Base-by-base conservation (phyloP, 2,329 filamentous ascomycete species). In the Aspergillus piperis region DNA sequence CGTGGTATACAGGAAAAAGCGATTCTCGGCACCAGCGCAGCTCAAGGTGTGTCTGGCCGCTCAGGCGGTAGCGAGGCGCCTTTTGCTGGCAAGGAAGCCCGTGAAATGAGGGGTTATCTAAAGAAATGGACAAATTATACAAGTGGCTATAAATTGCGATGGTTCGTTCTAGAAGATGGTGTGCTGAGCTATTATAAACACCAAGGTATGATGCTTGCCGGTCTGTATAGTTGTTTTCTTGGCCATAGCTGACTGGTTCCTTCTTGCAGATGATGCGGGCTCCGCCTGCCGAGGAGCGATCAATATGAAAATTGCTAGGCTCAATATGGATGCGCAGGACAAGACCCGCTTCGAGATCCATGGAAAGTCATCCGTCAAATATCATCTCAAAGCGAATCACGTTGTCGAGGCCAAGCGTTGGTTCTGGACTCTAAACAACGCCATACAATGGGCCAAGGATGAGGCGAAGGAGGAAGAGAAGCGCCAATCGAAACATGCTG, bases 81-180 rank as follows among this genome's bases (percentile, higher is more conserved):
- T 15, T 76, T 86, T 60, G 90, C 90, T 25, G 89, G 90, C 15
- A 92, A 94, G 66, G 95, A 99, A 72, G 90, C 91, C 17, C 86
- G 93, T 51, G 94, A 98, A 77, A 98, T 99, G 91, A 97, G 96
- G 80, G 95, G 95, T 6, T 99, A 98, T 75, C 82, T 99, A 59
- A 98, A 97, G 80, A 99, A 99, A 76, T 99, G 95, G 95, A 99
- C 95, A 51, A 99, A 99, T 75, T 99, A 99, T 75, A 93, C 94
- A 21, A 93, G 91, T 73, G 95, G 95, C 8, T 99, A 97, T 80
- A 96, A 99, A 79, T 77, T 99, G 64, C 85, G 95, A 62, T 99
- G 94, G 93, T 99, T 99, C 73, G 95, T 98, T 13, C 85, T 99
- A 8, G 95, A 99, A 74, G 95, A 99, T 73, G 95, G 95, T 11